phyloP scores from a whole-genome alignment of 1,139 yeast genomes.

The Yamadazyma diospyri region DNA sequence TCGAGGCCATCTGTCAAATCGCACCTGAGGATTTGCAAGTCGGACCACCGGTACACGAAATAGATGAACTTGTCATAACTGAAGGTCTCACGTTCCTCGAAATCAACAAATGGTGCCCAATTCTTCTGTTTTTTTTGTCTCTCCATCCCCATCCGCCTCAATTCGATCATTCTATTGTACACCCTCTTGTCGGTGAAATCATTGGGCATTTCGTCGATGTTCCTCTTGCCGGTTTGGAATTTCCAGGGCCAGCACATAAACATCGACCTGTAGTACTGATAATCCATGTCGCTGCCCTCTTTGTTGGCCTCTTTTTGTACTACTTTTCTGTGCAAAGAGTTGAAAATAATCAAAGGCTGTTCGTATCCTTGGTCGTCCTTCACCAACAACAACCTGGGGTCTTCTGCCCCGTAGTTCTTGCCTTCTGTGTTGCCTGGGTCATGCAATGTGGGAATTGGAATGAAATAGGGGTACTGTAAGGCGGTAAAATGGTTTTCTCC shows the following conservation, averaged over 20 bases:
- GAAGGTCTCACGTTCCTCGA: conserved; percentile 13
- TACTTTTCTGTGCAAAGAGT: conserved; percentile 21
- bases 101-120: conserved; percentile 30
- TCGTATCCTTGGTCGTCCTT: conserved; percentile 26
- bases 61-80: conserved; percentile 19
- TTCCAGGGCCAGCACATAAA: conserved; percentile 34
- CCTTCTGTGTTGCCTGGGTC: conserved; percentile 15
- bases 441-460: conserved; percentile 26
- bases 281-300: conserved; percentile 14
- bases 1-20: conserved; percentile 17
- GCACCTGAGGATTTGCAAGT: conserved; percentile 26
- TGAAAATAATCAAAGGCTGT: conserved; percentile 32
- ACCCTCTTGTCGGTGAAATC: conserved; percentile 14
- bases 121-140: conserved; percentile 22
- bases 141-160: conserved; percentile 18
- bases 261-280: conserved; percentile 27
- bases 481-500: conserved; percentile 7
- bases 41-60: conserved; percentile 28
- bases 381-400: conserved; percentile 38
- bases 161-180: conserved; percentile 27
- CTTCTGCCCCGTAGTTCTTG: conserved; percentile 44
- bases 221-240: conserved; percentile 31
- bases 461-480: conserved; percentile 23
- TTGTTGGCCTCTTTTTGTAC: conserved; percentile 12
- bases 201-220: conserved; percentile 22